These are phyloP conservation scores for Vitis amurensis DNA, from an alignment of 164 flowering plant species.

Conservation along the genomic window DNA sequence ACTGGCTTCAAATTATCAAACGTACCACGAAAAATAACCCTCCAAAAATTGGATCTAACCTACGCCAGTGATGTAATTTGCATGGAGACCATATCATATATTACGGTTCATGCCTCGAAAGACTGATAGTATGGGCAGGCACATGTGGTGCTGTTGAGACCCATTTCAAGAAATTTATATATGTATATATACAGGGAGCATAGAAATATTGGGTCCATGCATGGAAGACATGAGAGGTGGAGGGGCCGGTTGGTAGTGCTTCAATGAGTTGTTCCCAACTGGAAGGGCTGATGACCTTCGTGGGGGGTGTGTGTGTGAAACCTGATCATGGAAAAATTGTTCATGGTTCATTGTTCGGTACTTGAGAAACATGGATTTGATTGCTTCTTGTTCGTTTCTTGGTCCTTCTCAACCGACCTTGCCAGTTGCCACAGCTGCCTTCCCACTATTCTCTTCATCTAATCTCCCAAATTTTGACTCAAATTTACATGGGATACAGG, in stretches of 20 bases:
- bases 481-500: too few relatives aligned
- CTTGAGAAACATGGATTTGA: conserved; percentile 41
- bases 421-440: background rate
- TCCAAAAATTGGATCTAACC: too few relatives aligned
- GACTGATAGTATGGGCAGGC: conserved; percentile 19
- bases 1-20: too few relatives aligned
- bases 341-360: conserved; percentile 20
- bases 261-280: conserved; percentile 35
- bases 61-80: too few relatives aligned
- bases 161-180: background rate
- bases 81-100: too few relatives aligned
- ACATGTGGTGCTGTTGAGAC: conserved; percentile 21
- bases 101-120: background rate
- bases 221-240: conserved; percentile 15
- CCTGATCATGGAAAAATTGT: background rate
- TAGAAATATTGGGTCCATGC: conserved; percentile 9
- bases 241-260: conserved; percentile 23
- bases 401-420: background rate
- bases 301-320: too few relatives aligned
- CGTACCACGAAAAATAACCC: too few relatives aligned
- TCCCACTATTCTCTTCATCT: background rate
- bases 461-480: background rate
- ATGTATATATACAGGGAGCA: background rate
- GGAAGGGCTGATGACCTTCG: conserved; percentile 3
- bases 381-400: conserved; percentile 17